phyloP scores from a whole-genome alignment of 1,284 basidiomycete species.

The Leccinum subatratum region DNA sequence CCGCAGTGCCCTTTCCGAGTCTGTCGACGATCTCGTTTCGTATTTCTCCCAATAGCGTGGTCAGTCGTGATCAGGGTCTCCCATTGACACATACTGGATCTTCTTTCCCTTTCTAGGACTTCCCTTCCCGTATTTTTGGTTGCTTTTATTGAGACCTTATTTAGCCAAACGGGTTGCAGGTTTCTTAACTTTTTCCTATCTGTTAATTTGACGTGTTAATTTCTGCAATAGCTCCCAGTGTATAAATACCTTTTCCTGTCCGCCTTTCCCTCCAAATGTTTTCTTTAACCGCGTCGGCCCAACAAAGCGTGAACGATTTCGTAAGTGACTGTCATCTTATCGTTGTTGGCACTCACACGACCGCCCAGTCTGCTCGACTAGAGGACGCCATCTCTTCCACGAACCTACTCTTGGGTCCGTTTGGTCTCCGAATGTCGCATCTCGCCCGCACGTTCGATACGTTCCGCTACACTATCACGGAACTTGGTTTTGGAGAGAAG shows the following conservation, averaged over 20 bases:
- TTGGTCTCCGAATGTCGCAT: neutral
- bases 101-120: neutral
- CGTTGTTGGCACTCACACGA: neutral
- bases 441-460: neutral
- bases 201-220: neutral
- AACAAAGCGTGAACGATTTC: neutral
- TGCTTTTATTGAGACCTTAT: neutral
- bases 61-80: too few relatives aligned
- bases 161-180: neutral
- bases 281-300: neutral
- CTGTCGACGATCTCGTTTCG: neutral
- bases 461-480: neutral
- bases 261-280: neutral
- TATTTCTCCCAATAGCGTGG: neutral
- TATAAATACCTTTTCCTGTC: neutral
- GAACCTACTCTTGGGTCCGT: neutral
- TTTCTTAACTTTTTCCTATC: neutral
- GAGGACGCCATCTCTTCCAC: neutral
- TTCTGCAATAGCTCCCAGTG: neutral
- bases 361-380: neutral
- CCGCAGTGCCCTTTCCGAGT: conserved; percentile 10
- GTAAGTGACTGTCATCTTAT: neutral
- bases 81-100: neutral
- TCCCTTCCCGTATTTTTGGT: neutral
- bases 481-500: neutral